Evolutionary conservation across 2,329 filamentous ascomycete genomes (phyloP), one percentile per base, ranked within the genome.

Genomic region (Zasmidium angulare): DNA sequence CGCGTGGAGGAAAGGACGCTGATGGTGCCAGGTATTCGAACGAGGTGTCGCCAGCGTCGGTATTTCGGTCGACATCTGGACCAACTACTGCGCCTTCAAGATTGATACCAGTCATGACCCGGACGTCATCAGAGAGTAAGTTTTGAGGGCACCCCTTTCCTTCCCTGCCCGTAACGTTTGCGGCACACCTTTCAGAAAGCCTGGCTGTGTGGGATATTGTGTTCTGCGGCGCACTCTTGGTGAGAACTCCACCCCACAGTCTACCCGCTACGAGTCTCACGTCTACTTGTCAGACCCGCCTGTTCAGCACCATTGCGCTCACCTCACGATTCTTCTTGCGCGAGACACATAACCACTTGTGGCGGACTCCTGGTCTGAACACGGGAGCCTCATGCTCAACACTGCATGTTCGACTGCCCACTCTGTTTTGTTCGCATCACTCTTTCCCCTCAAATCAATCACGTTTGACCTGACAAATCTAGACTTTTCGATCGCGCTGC

Each of bases 91-190:
- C 81, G 86, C 88, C 71, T 98, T 98, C 86, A 98, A 98, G 77
- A 92, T 95, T 80, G 92, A 98, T 75, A 98, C 95, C 59, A 95
- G 90, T 69, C 95, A 99, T 79, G 92, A 96, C 74, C 85, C 91
- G 71, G 90, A 96, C 75, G 84, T 96, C 77, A 96, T 97, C 81
- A 89, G 95, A 96, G 95, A 98, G 95, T 99, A 96, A 98, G 95
- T 98, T 43, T 43, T 36, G 78, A 74, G 77, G 79, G 80, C 81
- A 82, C 83, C 82, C 83, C 86, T 83, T 83, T 80, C 84, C 87
- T 79, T 62, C 69, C 63, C 65, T 58, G 63, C 65, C 65, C 63
- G 51, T 63, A 64, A 65, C 63, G 43, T 53, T 57, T 55, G 55
- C 55, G 50, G 49, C 56, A 58, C 55, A 40, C 26, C 53, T 57